Conservation (phyloP, 345 rosid genomes). For the Limnanthes douglasii region DNA sequence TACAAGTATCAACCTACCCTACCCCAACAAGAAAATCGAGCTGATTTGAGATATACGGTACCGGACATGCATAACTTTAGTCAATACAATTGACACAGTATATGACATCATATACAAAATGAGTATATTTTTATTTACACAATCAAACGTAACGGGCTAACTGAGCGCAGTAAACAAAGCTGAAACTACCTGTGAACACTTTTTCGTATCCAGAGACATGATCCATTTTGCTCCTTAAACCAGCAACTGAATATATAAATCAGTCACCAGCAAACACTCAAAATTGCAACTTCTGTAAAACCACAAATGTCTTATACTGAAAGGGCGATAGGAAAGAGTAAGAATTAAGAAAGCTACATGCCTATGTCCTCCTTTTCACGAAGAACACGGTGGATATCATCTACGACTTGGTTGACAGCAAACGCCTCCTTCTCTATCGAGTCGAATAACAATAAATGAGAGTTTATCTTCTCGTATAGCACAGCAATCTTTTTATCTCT, state of each 20-base stretch:
- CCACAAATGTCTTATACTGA: conserved; percentile 1
- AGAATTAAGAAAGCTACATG: conserved; percentile 24
- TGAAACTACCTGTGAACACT: conserved; percentile 38
- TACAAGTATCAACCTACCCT: too few species aligned
- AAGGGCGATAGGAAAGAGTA: conserved; percentile 8
- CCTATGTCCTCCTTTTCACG: conserved; percentile 70
- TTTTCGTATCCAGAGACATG: conserved; percentile 34
- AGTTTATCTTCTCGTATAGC: conserved; percentile 37
- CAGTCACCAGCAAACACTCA: conserved; percentile 4
- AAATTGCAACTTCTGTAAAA: not conserved
- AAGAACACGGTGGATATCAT: conserved; percentile 35
- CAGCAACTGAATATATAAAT: conserved; percentile 32
- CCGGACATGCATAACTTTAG: not conserved
- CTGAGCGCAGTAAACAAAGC: conserved; percentile 3
- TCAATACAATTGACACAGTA: not conserved
- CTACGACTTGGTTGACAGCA: conserved; percentile 38
- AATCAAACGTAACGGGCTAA: conserved; percentile 2
- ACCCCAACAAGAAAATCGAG: too few species aligned
- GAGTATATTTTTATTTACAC: too few species aligned
- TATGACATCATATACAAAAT: not conserved
- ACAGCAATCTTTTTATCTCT: conserved; percentile 32
- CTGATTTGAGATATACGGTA: too few species aligned
- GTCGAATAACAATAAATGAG: conserved; percentile 59
- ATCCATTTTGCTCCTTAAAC: conserved; percentile 54
- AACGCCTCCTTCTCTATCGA: conserved; percentile 70